Percentiles rank a stretch among this genome's conserved stretches.
These are phyloP conservation scores for Glycine soja DNA, from an alignment of 306 rosid genomes.

Conservation along the genomic window DNA sequence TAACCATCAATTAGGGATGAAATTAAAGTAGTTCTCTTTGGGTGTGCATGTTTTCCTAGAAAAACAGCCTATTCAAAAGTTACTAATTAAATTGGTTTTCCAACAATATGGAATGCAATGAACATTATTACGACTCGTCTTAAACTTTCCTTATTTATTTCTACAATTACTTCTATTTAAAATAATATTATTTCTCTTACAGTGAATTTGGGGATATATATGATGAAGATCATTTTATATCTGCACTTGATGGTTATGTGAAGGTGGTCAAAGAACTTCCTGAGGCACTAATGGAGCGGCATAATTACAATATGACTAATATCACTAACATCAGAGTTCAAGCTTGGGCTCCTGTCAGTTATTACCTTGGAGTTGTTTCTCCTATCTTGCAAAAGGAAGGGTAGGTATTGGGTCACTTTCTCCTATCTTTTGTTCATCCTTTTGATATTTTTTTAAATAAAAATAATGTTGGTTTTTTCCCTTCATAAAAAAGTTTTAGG, in stretches of 20 bases:
- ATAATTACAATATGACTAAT: conserved; percentile 68
- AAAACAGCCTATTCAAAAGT: conserved; percentile 9
- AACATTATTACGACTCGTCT: conserved; percentile 33
- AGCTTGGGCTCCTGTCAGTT: conserved; percentile 90
- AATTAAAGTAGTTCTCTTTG: conserved; percentile 30
- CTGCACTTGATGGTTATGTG: conserved; percentile 84
- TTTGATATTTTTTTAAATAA: neutral
- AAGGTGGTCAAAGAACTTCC: conserved; percentile 93
- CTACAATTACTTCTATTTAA: conserved; percentile 34
- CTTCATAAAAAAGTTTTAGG: neutral
- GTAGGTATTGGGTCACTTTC: conserved; percentile 54
- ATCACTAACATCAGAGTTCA: conserved; percentile 75
- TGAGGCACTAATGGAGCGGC: conserved; percentile 68
- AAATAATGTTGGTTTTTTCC: neutral
- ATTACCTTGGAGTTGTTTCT: conserved; percentile 80
- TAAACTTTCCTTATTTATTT: conserved; percentile 24
- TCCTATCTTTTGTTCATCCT: conserved; percentile 20
- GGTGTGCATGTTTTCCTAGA: neutral
- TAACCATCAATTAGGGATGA: conserved; percentile 20
- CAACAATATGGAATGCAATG: neutral
- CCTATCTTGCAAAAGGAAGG: conserved; percentile 84
- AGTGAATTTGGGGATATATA: conserved; percentile 89
- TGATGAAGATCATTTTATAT: conserved; percentile 87
- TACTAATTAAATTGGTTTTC: neutral
- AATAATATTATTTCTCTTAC: conserved; percentile 42